Evolutionary conservation across 768 basidiomycete genomes (phyloP).

Genomic region (Lactifluus hygrophoroides): DNA sequence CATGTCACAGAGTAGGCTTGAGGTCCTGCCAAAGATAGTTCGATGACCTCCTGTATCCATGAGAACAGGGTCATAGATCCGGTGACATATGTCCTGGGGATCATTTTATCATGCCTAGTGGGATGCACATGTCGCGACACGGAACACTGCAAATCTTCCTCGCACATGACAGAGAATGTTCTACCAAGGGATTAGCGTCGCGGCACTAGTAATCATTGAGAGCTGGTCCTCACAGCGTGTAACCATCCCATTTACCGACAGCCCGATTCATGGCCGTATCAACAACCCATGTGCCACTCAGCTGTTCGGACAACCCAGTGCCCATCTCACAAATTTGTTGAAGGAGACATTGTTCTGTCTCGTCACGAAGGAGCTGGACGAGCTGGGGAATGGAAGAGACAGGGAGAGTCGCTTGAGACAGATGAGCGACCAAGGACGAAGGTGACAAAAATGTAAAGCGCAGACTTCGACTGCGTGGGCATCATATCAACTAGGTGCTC

Average conservation of each 20-base stretch:
- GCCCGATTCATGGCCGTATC: slow-evolving; percentile 54
- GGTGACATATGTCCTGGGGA: slow-evolving; percentile 1
- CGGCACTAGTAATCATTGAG: background rate
- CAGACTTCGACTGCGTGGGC: slow-evolving; percentile 48
- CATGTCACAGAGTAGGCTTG: background rate
- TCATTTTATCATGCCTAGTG: slow-evolving; percentile 4
- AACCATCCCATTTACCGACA: slow-evolving; percentile 75
- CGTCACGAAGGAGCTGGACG: slow-evolving; percentile 63
- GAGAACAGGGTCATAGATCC: slow-evolving; percentile 11
- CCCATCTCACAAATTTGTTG: slow-evolving; percentile 63
- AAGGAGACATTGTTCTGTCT: slow-evolving; percentile 65
- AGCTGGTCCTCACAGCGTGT: slow-evolving; percentile 51
- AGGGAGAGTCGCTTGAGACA: slow-evolving; percentile 67
- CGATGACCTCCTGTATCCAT: slow-evolving; percentile 15
- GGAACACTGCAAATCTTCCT: slow-evolving; percentile 11
- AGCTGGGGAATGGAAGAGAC: slow-evolving; percentile 74
- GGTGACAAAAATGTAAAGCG: slow-evolving; percentile 72
- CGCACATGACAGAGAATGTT: slow-evolving; percentile 6
- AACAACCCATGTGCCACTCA: slow-evolving; percentile 65
- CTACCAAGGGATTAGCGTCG: background rate
- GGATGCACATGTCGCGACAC: slow-evolving; percentile 3
- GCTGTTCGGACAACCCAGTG: slow-evolving; percentile 39
- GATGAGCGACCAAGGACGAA: slow-evolving; percentile 66
- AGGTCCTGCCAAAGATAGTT: slow-evolving; percentile 1
- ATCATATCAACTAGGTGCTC: background rate